These are phyloP conservation scores for Chrysosporium keratinophilum DNA, from an alignment of 2,329 filamentous ascomycete species.

Conservation along the genomic window DNA sequence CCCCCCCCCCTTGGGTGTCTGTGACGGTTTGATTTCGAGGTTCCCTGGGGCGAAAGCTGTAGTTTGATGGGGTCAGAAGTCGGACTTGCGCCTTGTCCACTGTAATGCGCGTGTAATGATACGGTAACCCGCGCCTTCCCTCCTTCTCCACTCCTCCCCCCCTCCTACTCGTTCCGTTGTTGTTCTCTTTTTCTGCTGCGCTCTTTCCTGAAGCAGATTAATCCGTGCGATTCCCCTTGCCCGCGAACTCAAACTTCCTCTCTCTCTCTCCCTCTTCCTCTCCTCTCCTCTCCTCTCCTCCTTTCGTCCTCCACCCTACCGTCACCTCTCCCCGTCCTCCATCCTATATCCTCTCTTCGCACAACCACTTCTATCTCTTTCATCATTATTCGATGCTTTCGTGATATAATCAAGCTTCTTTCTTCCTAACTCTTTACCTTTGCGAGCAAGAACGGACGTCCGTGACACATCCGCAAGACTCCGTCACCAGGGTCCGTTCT, in stretches of 20 bases:
- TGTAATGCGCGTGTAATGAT: slow-evolving; percentile 5
- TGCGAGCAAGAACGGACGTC: not conserved
- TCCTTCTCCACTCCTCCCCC: slow-evolving; percentile 13
- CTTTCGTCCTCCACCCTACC: slow-evolving; percentile 11
- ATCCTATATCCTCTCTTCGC: slow-evolving; percentile 27
- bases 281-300: slow-evolving; percentile 11
- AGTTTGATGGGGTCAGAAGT: not conserved
- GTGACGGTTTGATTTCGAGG: not conserved
- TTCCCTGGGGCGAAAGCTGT: not conserved
- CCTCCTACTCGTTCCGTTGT: slow-evolving; percentile 9
- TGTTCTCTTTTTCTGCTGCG: slow-evolving; percentile 6
- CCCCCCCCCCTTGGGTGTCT: not conserved
- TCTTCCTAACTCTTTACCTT: not conserved
- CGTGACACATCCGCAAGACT: not conserved
- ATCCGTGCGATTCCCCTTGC: not conserved
- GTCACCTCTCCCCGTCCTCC: slow-evolving; percentile 9
- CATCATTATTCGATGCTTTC: slow-evolving; percentile 13
- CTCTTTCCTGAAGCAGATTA: not conserved
- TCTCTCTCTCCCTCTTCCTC: slow-evolving; percentile 12
- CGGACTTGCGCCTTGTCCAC: not conserved
- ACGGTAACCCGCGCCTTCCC: slow-evolving; percentile 10
- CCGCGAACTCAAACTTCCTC: slow-evolving; percentile 8
- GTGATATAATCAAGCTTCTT: too few relatives aligned
- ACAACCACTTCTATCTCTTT: slow-evolving; percentile 37
- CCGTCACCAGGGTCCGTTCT: not conserved